Conservation (phyloP, 1,284 basidiomycete species). For the Hemileia vastatrix region DNA sequence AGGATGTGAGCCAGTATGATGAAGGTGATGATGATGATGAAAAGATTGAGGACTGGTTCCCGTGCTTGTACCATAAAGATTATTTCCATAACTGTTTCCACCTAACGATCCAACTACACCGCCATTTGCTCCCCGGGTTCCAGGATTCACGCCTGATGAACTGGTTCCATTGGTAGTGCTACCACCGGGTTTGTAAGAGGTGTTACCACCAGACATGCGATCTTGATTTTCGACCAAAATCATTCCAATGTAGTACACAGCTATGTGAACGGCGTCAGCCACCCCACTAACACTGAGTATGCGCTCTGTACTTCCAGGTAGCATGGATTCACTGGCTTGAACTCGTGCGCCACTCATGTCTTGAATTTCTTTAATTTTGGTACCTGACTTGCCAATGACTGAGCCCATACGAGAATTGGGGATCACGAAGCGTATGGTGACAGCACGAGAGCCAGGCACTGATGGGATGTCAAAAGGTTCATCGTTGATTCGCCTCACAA, state of each 20-base stretch:
- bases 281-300: constrained; percentile 95
- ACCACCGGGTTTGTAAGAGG: constrained; percentile 43
- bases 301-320: constrained; percentile 97
- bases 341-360: constrained; percentile 92
- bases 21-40: constrained; percentile 28
- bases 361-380: constrained; percentile 99
- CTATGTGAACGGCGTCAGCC: constrained; percentile 99
- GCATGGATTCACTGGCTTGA: constrained; percentile 95
- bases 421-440: constrained; percentile 99
- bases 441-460: constrained; percentile 90
- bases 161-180: constrained; percentile 54
- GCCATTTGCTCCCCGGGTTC: constrained; percentile 29
- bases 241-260: constrained; percentile 96
- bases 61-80: constrained; percentile 28
- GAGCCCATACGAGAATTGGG: constrained; percentile 99
- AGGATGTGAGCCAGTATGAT: constrained; percentile 47
- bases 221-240: constrained; percentile 93
- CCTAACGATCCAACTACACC: constrained; percentile 9
- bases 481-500: constrained; percentile 97
- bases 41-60: constrained; percentile 37
- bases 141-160: constrained; percentile 52
- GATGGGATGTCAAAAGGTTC: constrained; percentile 97
- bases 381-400: constrained; percentile 93
- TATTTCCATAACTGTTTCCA: constrained; percentile 23
- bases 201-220: constrained; percentile 56